Evolutionary conservation across 768 basidiomycete species (phyloP).

Genomic region (Mycena galericulata): DNA sequence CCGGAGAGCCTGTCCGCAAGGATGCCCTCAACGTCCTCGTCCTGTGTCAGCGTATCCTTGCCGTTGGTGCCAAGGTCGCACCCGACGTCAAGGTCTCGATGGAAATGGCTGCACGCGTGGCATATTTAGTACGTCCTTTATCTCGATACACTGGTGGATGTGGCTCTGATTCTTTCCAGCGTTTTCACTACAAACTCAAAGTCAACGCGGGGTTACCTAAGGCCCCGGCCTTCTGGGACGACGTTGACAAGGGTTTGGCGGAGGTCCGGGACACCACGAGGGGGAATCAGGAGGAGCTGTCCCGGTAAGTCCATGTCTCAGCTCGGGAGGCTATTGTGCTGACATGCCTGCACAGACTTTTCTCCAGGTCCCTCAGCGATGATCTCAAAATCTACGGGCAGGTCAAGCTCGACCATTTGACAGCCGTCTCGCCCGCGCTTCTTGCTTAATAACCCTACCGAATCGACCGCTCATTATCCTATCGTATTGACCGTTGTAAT

Average conservation of each 20-base stretch:
- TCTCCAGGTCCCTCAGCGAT: not conserved
- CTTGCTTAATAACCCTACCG: not conserved
- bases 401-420: slow-evolving; percentile 1
- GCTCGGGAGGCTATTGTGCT: not conserved
- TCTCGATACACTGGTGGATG: not conserved
- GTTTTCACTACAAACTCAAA: not conserved
- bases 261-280: not conserved
- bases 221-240: not conserved
- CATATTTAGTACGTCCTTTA: slow-evolving; percentile 1
- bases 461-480: not conserved
- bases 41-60: slow-evolving; percentile 1
- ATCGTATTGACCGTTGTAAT: not conserved
- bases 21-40: not conserved
- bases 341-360: not conserved
- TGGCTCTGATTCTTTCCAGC: not conserved
- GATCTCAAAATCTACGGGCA: not conserved
- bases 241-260: not conserved
- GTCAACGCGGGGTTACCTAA: not conserved
- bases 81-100: slow-evolving; percentile 12
- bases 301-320: not conserved
- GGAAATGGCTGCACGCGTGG: slow-evolving; percentile 1
- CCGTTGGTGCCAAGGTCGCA: slow-evolving; percentile 5
- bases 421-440: not conserved
- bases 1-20: not conserved
- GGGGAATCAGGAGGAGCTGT: not conserved